phyloP scores from a whole-genome alignment of 208 protist species.

The Blechomonas ayalai region DNA sequence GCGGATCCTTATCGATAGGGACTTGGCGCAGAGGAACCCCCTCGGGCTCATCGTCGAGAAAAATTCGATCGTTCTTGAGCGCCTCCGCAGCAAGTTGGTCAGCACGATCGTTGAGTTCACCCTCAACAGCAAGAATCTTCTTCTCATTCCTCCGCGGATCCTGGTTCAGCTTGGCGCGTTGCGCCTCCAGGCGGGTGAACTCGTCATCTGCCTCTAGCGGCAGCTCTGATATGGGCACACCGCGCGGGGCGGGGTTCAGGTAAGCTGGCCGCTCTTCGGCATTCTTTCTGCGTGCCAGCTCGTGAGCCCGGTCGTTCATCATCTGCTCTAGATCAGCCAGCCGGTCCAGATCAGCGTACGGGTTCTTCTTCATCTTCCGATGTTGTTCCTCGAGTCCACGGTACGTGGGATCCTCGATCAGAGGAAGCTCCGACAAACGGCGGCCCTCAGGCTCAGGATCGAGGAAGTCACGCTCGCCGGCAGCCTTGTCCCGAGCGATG shows the following conservation, averaged over 20 bases:
- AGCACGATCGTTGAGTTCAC: constrained; percentile 46
- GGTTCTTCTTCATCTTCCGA: constrained; percentile 40
- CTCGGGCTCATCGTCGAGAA: constrained; percentile 62
- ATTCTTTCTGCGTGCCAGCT: constrained; percentile 55
- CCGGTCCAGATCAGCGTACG: constrained; percentile 43
- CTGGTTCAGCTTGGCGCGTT: constrained; percentile 53
- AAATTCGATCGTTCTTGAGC: constrained; percentile 71
- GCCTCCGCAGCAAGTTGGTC: constrained; percentile 51
- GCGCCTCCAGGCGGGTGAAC: constrained; percentile 48
- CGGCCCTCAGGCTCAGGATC: constrained; percentile 58
- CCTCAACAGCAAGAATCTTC: constrained; percentile 45
- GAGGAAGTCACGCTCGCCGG: constrained; percentile 57
- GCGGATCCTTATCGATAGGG: constrained; percentile 48
- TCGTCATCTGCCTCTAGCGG: constrained; percentile 69
- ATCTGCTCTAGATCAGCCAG: constrained; percentile 53
- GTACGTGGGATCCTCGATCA: constrained; percentile 57
- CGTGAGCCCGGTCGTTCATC: constrained; percentile 62
- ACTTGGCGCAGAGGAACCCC: constrained; percentile 53
- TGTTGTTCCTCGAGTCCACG: constrained; percentile 63
- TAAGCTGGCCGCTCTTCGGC: constrained; percentile 45
- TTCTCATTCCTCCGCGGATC: constrained; percentile 34
- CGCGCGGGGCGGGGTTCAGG: constrained; percentile 24
- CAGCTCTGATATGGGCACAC: constrained; percentile 49
- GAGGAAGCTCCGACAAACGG: constrained; percentile 29
- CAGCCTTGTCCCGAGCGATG: constrained; percentile 46